A percentile compares a stretch with the other conserved stretches of the same genome.
phyloP scores from a whole-genome alignment of 2,329 filamentous ascomycete genomes.

The Penicillium freii region DNA sequence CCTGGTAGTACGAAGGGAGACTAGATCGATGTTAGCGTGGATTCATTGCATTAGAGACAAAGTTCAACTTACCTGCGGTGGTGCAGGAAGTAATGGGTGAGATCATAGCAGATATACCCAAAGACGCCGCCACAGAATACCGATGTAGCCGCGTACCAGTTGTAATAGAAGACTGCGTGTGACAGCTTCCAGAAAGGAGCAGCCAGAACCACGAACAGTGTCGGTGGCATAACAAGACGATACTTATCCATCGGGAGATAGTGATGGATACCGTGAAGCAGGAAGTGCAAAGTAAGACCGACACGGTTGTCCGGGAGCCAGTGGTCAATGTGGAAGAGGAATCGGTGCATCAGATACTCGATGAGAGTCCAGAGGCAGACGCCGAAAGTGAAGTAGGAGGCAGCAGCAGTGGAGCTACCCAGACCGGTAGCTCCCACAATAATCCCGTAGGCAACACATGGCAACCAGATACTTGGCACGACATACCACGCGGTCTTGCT shows the following conservation, averaged over 20 bases:
- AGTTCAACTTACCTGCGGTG: constrained; percentile 70
- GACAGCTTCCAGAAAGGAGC: constrained; percentile 90
- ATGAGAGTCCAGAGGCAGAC: constrained; percentile 81
- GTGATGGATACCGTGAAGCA: constrained; percentile 95
- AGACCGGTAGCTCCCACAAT: constrained; percentile 64
- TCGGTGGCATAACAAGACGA: constrained; percentile 93
- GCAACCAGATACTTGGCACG: constrained; percentile 80
- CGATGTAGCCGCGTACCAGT: constrained; percentile 77
- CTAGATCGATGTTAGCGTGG: constrained; percentile 37
- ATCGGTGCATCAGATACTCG: constrained; percentile 86
- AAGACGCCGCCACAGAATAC: constrained; percentile 90
- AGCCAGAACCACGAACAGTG: constrained; percentile 79
- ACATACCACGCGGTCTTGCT: constrained; percentile 94
- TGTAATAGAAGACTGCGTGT: constrained; percentile 74
- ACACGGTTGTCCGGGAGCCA: constrained; percentile 88
- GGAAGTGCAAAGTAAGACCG: constrained; percentile 82
- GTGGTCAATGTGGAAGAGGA: constrained; percentile 90
- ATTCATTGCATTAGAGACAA: not conserved
- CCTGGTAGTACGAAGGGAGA: constrained; percentile 83
- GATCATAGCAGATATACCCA: constrained; percentile 92
- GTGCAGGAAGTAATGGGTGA: constrained; percentile 98
- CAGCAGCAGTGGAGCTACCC: constrained; percentile 47
- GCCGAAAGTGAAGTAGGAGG: constrained; percentile 67
- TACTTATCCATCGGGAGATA: constrained; percentile 99
- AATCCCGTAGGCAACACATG: constrained; percentile 72